Evolutionary conservation across 2,329 filamentous ascomycete species (phyloP).

Genomic region (Alternaria panax): DNA sequence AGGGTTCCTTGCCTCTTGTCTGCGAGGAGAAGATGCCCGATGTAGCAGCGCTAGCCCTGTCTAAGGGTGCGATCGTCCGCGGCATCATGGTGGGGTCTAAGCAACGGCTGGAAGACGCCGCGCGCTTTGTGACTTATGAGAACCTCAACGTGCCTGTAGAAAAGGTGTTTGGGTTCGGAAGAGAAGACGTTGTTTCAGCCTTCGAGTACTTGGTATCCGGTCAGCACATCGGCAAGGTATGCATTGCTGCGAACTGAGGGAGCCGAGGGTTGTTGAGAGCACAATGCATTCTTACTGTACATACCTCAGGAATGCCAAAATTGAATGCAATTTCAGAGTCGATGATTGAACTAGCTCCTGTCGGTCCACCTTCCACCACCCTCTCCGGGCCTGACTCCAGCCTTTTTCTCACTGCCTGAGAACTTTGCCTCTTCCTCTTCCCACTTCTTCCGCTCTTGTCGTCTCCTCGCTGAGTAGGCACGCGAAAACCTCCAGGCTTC

Average conservation of each 20-base stretch:
- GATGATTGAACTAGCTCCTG: slow-evolving; percentile 4
- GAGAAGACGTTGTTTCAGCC: slow-evolving; percentile 41
- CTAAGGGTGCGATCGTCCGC: slow-evolving; percentile 47
- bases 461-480: slow-evolving; percentile 69
- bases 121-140: slow-evolving; percentile 39
- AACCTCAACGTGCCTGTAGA: slow-evolving; percentile 42
- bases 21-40: slow-evolving; percentile 41
- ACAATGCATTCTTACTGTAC: not conserved
- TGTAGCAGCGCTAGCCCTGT: slow-evolving; percentile 37
- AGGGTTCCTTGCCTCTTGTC: slow-evolving; percentile 48
- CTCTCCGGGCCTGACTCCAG: slow-evolving; percentile 56
- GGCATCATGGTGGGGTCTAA: slow-evolving; percentile 67
- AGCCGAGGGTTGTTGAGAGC: not conserved
- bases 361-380: slow-evolving; percentile 48
- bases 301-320: not conserved
- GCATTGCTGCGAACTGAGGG: slow-evolving; percentile 17
- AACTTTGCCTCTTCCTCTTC: slow-evolving; percentile 73
- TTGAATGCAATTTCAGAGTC: slow-evolving; percentile 1
- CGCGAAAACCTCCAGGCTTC: slow-evolving; percentile 79
- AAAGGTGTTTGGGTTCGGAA: slow-evolving; percentile 40
- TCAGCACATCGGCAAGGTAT: slow-evolving; percentile 39
- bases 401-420: slow-evolving; percentile 64
- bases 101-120: slow-evolving; percentile 55
- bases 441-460: slow-evolving; percentile 71
- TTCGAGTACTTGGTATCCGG: slow-evolving; percentile 46